Percentiles rank a stretch among this genome's conserved stretches.
phyloP scores from a whole-genome alignment of 768 basidiomycete genomes.

The Leccinum sublutescens region DNA sequence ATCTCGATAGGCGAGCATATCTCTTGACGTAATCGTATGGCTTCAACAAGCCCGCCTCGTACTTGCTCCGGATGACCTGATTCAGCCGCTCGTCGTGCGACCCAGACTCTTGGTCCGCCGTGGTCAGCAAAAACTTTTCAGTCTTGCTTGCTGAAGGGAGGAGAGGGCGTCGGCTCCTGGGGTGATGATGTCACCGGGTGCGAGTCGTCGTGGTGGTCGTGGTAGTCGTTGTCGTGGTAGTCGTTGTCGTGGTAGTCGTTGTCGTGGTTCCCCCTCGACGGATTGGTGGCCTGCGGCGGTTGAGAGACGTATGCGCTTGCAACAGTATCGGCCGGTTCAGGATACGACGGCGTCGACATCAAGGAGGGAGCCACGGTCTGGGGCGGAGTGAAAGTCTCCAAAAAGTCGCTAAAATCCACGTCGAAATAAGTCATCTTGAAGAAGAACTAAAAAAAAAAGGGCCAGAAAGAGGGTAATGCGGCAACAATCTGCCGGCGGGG shows the following conservation, averaged over 20 bases:
- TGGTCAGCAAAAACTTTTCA: slow-evolving; percentile 74
- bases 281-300: slow-evolving; percentile 18
- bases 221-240: too few relatives aligned
- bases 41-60: slow-evolving; percentile 91
- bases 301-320: slow-evolving; percentile 18
- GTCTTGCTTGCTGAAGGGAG: slow-evolving; percentile 72
- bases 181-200: slow-evolving; percentile 1
- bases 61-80: slow-evolving; percentile 92
- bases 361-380: slow-evolving; percentile 48
- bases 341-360: slow-evolving; percentile 29
- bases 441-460: too few relatives aligned
- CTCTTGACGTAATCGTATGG: slow-evolving; percentile 98
- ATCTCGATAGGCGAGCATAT: slow-evolving; percentile 84
- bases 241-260: too few relatives aligned
- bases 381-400: slow-evolving; percentile 33
- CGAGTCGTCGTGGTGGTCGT: slow-evolving; percentile 15
- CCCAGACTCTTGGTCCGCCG: slow-evolving; percentile 92
- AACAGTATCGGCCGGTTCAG: slow-evolving; percentile 11
- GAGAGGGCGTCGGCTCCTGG: slow-evolving; percentile 45
- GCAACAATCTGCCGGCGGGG: too few relatives aligned
- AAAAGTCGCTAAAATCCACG: too few relatives aligned
- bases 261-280: slow-evolving; percentile 10
- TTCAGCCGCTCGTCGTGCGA: slow-evolving; percentile 82
- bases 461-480: too few relatives aligned
- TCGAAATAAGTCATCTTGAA: too few relatives aligned